These are phyloP conservation scores for Boletus pseudo-olivaceus DNA, from an alignment of 768 basidiomycete genomes.

Conservation along the genomic window DNA sequence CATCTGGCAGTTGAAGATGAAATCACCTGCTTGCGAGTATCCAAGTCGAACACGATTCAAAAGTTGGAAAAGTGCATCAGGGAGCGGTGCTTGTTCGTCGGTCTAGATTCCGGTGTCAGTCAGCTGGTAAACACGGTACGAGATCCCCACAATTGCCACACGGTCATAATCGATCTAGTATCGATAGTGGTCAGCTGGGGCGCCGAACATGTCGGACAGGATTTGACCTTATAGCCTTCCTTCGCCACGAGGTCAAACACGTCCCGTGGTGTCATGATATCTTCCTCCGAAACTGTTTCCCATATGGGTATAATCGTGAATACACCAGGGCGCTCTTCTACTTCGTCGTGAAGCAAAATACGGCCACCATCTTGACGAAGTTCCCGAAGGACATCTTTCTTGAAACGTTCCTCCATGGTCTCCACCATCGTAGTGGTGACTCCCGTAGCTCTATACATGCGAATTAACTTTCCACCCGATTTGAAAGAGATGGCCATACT, in stretches of 20 bases:
- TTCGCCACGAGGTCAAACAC: slow-evolving; percentile 70
- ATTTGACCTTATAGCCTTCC: slow-evolving; percentile 65
- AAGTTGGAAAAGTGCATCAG: slow-evolving; percentile 77
- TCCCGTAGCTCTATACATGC: slow-evolving; percentile 72
- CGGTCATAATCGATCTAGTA: slow-evolving; percentile 78
- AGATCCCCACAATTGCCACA: slow-evolving; percentile 70
- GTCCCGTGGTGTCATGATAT: slow-evolving; percentile 86
- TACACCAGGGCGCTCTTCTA: slow-evolving; percentile 86
- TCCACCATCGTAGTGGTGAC: slow-evolving; percentile 90
- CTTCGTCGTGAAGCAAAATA: slow-evolving; percentile 91
- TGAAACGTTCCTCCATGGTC: slow-evolving; percentile 83
- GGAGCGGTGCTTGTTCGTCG: slow-evolving; percentile 95
- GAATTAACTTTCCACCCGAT: neutral
- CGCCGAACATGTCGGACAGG: neutral
- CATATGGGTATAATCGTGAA: slow-evolving; percentile 93
- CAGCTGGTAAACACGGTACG: neutral
- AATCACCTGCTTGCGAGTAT: slow-evolving; percentile 62
- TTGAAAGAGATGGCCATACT: slow-evolving; percentile 47
- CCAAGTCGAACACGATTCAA: slow-evolving; percentile 66
- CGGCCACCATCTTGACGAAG: slow-evolving; percentile 66
- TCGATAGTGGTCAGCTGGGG: slow-evolving; percentile 1
- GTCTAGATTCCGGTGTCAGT: slow-evolving; percentile 52
- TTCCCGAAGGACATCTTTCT: slow-evolving; percentile 83
- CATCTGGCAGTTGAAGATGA: slow-evolving; percentile 98
- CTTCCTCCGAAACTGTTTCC: slow-evolving; percentile 79